These are phyloP conservation scores for Allium cepa DNA, from an alignment of 106 monocot genomes.

Conservation along the genomic window DNA sequence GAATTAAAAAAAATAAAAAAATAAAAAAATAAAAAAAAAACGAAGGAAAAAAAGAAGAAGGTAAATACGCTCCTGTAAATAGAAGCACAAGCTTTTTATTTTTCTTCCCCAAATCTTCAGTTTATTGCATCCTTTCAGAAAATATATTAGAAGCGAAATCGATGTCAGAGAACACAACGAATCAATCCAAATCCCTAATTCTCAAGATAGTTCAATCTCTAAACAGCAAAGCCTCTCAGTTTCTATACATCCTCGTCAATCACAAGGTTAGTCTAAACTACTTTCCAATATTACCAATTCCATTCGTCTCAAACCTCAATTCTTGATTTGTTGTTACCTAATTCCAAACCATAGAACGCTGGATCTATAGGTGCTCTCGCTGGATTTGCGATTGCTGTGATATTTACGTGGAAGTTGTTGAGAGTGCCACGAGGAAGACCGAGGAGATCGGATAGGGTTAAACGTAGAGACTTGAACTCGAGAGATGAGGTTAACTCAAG, in stretches of 20 bases:
- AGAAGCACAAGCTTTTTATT: not conserved
- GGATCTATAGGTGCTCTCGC: slow-evolving; percentile 66
- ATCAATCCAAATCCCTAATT: slow-evolving; percentile 34
- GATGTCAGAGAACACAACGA: slow-evolving; percentile 47
- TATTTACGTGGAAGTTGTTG: slow-evolving; percentile 71
- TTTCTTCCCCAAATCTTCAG: not conserved
- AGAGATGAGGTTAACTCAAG: slow-evolving; percentile 7
- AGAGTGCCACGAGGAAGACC: slow-evolving; percentile 22
- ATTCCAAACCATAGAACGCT: slow-evolving; percentile 23
- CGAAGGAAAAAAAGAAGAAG: no score
- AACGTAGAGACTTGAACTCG: slow-evolving; percentile 24
- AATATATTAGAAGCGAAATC: not conserved
- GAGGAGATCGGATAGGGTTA: slow-evolving; percentile 18
- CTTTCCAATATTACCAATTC: no score
- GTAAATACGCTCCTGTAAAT: no score
- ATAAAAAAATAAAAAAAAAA: no score
- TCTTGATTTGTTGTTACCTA: not conserved
- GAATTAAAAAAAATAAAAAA: no score
- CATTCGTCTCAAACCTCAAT: slow-evolving; percentile 1
- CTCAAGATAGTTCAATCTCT: slow-evolving; percentile 31
- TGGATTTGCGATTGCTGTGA: slow-evolving; percentile 65
- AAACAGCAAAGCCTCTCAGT: slow-evolving; percentile 43
- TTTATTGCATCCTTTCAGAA: not conserved
- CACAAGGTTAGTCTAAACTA: slow-evolving; percentile 39
- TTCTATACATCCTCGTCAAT: slow-evolving; percentile 33